Evolutionary conservation across 1,284 basidiomycete genomes (phyloP).

Genomic region (Ceratobasidium sp.): DNA sequence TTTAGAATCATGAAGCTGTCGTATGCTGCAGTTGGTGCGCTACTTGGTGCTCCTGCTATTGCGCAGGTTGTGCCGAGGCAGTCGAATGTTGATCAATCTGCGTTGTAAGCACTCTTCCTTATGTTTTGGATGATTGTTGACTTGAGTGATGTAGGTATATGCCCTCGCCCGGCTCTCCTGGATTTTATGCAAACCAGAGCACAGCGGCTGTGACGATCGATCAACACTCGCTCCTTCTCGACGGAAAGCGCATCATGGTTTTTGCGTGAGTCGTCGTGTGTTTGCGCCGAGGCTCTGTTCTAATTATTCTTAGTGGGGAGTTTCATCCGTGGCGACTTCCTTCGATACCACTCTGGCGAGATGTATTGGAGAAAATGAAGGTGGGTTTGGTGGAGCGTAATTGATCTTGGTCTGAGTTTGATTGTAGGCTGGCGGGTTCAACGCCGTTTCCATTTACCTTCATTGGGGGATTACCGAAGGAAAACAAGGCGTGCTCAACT

Average conservation of each 20-base stretch:
- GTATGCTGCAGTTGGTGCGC: neutral
- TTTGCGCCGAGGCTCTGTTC: neutral
- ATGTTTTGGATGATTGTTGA: too few relatives aligned
- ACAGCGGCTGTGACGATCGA: constrained; percentile 55
- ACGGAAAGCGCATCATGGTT: constrained; percentile 34
- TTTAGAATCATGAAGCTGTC: constrained; percentile 29
- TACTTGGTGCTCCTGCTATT: constrained; percentile 6
- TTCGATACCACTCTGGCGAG: constrained; percentile 38
- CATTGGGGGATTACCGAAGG: constrained; percentile 42
- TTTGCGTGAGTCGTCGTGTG: neutral
- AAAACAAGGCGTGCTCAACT: constrained; percentile 32
- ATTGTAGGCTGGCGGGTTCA: constrained; percentile 41
- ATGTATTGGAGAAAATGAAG: constrained; percentile 43
- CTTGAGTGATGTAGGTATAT: neutral
- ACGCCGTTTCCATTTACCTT: constrained; percentile 38
- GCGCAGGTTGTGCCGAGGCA: neutral
- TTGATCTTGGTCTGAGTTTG: neutral
- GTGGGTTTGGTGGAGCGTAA: neutral
- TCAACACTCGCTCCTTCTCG: constrained; percentile 39
- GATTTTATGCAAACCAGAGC: constrained; percentile 57
- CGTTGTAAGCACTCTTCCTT: too few relatives aligned
- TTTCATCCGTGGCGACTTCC: constrained; percentile 41
- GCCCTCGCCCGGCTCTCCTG: constrained; percentile 47
- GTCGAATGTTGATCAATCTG: constrained; percentile 19
- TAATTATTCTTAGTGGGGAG: constrained; percentile 5